Evolutionary conservation across 768 basidiomycete genomes (phyloP), one percentile per base, ranked within the genome.

Genomic region (Fibroporia radiculosa): DNA sequence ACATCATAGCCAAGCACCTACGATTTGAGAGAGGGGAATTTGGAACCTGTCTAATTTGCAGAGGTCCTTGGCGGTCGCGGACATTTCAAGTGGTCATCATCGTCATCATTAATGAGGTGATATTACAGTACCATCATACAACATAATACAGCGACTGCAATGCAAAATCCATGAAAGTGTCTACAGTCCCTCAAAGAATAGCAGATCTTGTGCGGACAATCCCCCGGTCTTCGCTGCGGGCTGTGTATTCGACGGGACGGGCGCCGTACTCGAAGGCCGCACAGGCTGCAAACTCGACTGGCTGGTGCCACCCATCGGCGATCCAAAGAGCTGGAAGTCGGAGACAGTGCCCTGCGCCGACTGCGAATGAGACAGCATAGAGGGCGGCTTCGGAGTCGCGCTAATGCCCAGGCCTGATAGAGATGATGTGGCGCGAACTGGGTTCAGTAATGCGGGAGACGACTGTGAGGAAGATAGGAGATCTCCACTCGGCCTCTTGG

Each of bases 141-240:
- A 34, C 13, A 19, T 34, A 5, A 34, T 34, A 19, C 33, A 34
- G 13, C 33, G 20, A 34, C 20, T 6, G 6, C 6, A 34, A 19
- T 34, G 33, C 5, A 10, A 31, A 31, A 31, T 31, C 11, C 29
- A 10, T 31, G 7, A n/a, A 19, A 27, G 20, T 27, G 10, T 4
- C 44, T 44, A 86, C 25, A 84, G 56, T 27, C 85, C 83, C 63
- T 92, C 89, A 59, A 92, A 93, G 62, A 93, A 92, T 14, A 82
- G 87, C 41, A 91, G 60, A 71, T 91, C 90, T 63, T 88, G 84
- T 2, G 86, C 88, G 3, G 82, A 84, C 40, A 91, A 61, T 3
- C 82, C 83, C 11, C 79, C 77, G n/a, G 55, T 62, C 18, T 55
- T 56, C 35, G 48, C 61, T 50, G 45, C 26, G 12, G 48, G 19